Evolutionary conservation across 176 grass and related monocot genomes (phyloP).

Genomic region (Phyllostachys edulis): DNA sequence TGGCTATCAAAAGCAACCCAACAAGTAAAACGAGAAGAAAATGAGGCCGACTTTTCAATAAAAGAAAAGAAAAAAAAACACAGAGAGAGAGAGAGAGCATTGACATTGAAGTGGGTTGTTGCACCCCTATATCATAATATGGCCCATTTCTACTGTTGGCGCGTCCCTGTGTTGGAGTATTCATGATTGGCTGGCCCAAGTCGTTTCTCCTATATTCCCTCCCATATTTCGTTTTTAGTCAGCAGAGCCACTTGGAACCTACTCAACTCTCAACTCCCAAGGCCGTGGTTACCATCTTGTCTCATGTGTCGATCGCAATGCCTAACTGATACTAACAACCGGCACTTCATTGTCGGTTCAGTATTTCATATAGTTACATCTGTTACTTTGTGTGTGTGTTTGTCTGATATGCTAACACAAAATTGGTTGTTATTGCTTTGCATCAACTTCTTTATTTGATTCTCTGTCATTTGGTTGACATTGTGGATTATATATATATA

Average conservation of each 20-base stretch:
- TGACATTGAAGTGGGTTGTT: slow-evolving; percentile 15
- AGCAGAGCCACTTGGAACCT: slow-evolving; percentile 9
- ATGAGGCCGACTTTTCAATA: background rate
- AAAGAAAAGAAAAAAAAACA: no score
- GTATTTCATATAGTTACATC: no score
- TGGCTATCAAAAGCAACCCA: background rate
- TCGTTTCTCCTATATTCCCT: background rate
- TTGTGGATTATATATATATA: background rate
- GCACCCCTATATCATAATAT: slow-evolving; percentile 7
- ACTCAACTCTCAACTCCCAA: background rate
- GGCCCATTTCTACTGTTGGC: slow-evolving; percentile 25
- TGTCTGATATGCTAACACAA: background rate
- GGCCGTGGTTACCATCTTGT: background rate
- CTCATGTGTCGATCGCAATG: slow-evolving; percentile 16
- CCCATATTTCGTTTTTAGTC: background rate
- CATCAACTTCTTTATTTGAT: background rate
- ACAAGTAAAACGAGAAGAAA: background rate
- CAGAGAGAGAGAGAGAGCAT: background rate
- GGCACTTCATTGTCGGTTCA: background rate
- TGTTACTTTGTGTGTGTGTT: background rate
- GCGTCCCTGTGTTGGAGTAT: slow-evolving; percentile 22
- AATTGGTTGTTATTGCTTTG: background rate
- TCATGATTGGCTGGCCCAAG: background rate
- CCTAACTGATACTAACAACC: slow-evolving; percentile 30
- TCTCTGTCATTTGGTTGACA: background rate